These are phyloP conservation scores for Sporothrix dimorphospora DNA, from an alignment of 2,329 filamentous ascomycete species.

Conservation along the genomic window DNA sequence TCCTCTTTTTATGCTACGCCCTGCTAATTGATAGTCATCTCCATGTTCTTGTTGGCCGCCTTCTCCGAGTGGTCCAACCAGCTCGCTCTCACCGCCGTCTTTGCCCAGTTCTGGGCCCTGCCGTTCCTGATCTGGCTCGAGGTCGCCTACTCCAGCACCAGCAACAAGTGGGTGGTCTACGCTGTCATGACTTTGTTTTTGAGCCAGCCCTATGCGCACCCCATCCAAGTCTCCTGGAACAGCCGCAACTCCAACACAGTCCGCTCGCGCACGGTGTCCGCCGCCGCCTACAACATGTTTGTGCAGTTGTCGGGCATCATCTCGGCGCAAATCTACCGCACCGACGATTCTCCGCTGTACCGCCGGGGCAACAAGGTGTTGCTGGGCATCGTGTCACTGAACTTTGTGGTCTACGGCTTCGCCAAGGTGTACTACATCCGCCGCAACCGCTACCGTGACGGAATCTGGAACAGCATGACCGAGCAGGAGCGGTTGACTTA, in stretches of 20 bases:
- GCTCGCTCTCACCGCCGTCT: slow-evolving; percentile 41
- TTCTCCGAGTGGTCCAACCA: slow-evolving; percentile 43
- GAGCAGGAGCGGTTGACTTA: slow-evolving; percentile 56
- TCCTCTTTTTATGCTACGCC: neutral
- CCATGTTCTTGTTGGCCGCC: slow-evolving; percentile 53
- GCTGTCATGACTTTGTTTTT: slow-evolving; percentile 49
- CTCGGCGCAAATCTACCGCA: slow-evolving; percentile 45
- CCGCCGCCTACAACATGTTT: slow-evolving; percentile 63
- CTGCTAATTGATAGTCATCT: slow-evolving; percentile 39
- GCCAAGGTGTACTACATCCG: slow-evolving; percentile 50
- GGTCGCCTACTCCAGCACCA: slow-evolving; percentile 40
- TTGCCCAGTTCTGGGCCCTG: slow-evolving; percentile 55
- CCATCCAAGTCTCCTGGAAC: slow-evolving; percentile 57
- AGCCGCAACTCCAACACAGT: slow-evolving; percentile 66
- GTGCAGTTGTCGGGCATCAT: slow-evolving; percentile 51
- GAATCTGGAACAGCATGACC: slow-evolving; percentile 53
- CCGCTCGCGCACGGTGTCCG: slow-evolving; percentile 62
- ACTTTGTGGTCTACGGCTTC: slow-evolving; percentile 41
- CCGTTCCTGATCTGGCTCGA: slow-evolving; percentile 47
- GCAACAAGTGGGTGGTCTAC: slow-evolving; percentile 50
- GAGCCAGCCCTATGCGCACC: slow-evolving; percentile 51
- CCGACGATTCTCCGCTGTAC: slow-evolving; percentile 53
- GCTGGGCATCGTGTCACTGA: slow-evolving; percentile 45
- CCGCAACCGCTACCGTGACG: slow-evolving; percentile 53
- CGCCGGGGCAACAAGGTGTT: slow-evolving; percentile 47